phyloP scores from a whole-genome alignment of 257 asterid species.

The Petunia axillaris region DNA sequence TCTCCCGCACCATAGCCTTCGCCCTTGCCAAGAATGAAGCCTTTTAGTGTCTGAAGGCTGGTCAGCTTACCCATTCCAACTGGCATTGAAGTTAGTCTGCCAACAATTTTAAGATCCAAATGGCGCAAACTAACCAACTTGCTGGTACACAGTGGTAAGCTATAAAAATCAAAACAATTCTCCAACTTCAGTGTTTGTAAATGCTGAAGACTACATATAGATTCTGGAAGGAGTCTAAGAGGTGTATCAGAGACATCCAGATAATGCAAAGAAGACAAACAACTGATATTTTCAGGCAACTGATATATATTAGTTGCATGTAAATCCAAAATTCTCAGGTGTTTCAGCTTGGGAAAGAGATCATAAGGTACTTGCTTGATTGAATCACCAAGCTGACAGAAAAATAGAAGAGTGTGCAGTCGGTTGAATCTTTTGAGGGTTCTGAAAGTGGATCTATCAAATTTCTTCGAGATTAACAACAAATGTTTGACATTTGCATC shows the following conservation, averaged over 20 bases:
- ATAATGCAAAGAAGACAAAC: slow-evolving; percentile 39
- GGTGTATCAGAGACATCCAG: slow-evolving; percentile 48
- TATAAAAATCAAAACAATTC: slow-evolving; percentile 33
- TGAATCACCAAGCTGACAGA: background rate
- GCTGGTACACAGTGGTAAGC: slow-evolving; percentile 42
- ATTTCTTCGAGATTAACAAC: background rate
- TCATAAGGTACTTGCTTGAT: background rate
- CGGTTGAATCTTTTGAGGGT: background rate
- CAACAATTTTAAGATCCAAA: slow-evolving; percentile 44
- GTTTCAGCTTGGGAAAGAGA: background rate
- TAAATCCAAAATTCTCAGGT: slow-evolving; percentile 47
- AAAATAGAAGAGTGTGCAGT: background rate
- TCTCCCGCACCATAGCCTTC: slow-evolving; percentile 43
- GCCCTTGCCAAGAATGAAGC: slow-evolving; percentile 47
- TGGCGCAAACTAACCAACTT: slow-evolving; percentile 45
- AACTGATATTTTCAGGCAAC: slow-evolving; percentile 44
- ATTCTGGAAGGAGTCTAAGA: slow-evolving; percentile 39
- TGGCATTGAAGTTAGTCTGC: slow-evolving; percentile 48
- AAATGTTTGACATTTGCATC: background rate
- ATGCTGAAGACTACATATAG: slow-evolving; percentile 32
- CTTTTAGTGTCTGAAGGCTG: slow-evolving; percentile 47
- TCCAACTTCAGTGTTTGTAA: slow-evolving; percentile 50
- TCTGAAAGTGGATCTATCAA: background rate
- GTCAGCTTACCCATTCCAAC: slow-evolving; percentile 43
- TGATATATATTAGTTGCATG: slow-evolving; percentile 40